Base-by-base conservation (phyloP, 2,329 filamentous ascomycete species). In the Blastomyces silverae region DNA sequence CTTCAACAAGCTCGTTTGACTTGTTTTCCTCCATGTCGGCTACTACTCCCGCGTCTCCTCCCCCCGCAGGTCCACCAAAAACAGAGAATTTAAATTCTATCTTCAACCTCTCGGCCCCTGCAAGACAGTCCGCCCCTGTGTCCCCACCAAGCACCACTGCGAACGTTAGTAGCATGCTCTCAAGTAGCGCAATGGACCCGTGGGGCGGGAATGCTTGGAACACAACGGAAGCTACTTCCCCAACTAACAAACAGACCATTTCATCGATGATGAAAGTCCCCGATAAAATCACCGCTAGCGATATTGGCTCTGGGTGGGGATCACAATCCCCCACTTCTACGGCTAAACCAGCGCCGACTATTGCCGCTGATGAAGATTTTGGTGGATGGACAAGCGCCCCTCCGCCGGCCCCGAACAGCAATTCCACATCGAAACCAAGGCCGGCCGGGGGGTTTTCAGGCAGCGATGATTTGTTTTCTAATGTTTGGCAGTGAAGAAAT, bases 361-460 rank as follows among this genome's bases (percentile, higher is more conserved):
- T 96, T 2, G 84, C 89, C 46, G 89, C 90, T 0, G 93, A 97
- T 71, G 93, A 97, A 76, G 93, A 97, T 73, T 97, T 97, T 79
- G 93, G 93, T 25, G 92, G 93, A 15, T 97, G 93, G 93, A 87
- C 90, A 59, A 95, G 91, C 73, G 86, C 87, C 56, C n/a, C 58
- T 42, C 58, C 58, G n/a, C 39, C 39, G 1, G 80, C 82, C 79
- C 88, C 84, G 72, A 84, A 70, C 70, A 81, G 78, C 48, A 78
- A 81, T 10, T 74, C 77, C 0, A 74, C 71, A 8, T 68, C 39
- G 20, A 64, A 63, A 52, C 42, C 64, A 65, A 74, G 15, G 69
- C 82, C 77, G 58, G 78, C 83, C 34, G 79, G 82, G 28, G 87
- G 84, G 25, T 85, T 83, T 63, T 87, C 85, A 64, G 81, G 79